Evolutionary conservation across 192 early-diverging fungal genomes (phyloP).

Genomic region (Backusella sp.): DNA sequence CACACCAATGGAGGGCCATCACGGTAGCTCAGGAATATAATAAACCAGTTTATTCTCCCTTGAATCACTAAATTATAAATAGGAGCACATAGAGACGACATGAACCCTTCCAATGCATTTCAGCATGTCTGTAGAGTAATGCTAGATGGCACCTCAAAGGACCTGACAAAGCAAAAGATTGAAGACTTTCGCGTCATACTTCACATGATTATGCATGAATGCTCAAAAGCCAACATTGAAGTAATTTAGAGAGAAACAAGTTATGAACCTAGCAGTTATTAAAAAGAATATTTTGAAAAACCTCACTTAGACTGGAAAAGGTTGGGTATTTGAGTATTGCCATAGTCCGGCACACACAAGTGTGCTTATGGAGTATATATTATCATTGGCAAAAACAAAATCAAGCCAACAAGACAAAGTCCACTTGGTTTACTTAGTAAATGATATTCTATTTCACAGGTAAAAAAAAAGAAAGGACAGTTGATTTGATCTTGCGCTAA

Average conservation of each 20-base stretch:
- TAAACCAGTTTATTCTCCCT: not conserved
- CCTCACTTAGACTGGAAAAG: slow-evolving; percentile 46
- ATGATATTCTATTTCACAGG: slow-evolving; percentile 54
- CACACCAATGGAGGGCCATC: not conserved
- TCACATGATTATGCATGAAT: slow-evolving; percentile 49
- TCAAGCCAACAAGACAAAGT: slow-evolving; percentile 44
- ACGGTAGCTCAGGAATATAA: slow-evolving; percentile 10
- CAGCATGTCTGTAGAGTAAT: not conserved
- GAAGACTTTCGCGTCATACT: slow-evolving; percentile 32
- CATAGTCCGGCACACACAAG: slow-evolving; percentile 39
- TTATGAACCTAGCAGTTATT: not conserved
- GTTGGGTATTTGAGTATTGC: slow-evolving; percentile 49
- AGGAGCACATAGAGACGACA: slow-evolving; percentile 4
- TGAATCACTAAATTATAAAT: slow-evolving; percentile 8
- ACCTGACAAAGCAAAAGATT: slow-evolving; percentile 20
- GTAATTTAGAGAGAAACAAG: slow-evolving; percentile 22
- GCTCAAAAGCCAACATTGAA: slow-evolving; percentile 55
- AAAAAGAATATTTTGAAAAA: not conserved
- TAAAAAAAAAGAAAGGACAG: slow-evolving; percentile 2
- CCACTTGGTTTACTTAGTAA: slow-evolving; percentile 51
- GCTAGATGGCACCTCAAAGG: slow-evolving; percentile 15
- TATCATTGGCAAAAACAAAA: slow-evolving; percentile 40
- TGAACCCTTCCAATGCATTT: not conserved
- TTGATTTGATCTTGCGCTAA: no score
- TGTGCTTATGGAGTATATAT: slow-evolving; percentile 34